phyloP scores from a whole-genome alignment of 148 eudicot genomes.

The Persicaria maculosa region DNA sequence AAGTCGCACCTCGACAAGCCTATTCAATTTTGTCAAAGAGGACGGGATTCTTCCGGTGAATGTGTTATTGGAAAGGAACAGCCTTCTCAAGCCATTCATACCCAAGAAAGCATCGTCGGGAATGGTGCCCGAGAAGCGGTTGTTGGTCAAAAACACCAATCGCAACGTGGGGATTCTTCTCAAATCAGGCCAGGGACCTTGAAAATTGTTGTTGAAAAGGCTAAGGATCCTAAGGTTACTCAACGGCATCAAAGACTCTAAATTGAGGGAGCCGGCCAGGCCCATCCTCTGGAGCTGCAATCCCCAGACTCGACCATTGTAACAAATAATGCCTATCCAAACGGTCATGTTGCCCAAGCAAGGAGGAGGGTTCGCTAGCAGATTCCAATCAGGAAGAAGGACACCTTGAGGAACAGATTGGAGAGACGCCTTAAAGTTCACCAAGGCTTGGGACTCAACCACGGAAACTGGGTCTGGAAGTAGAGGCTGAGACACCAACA shows the following conservation, averaged over 20 bases:
- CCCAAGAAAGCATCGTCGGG: slow-evolving; percentile 60
- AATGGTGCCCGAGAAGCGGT: slow-evolving; percentile 55
- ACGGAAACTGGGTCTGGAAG: not conserved
- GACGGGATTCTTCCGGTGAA: slow-evolving; percentile 58
- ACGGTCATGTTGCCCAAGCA: slow-evolving; percentile 33
- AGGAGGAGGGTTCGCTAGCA: slow-evolving; percentile 39
- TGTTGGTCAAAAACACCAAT: slow-evolving; percentile 46
- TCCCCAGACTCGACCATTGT: slow-evolving; percentile 52
- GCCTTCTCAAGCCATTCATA: slow-evolving; percentile 57
- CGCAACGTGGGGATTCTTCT: slow-evolving; percentile 35
- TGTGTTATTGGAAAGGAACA: slow-evolving; percentile 46
- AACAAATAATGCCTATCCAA: slow-evolving; percentile 65
- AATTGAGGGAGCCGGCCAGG: slow-evolving; percentile 47
- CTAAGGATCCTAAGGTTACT: slow-evolving; percentile 47
- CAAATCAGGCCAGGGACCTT: slow-evolving; percentile 53
- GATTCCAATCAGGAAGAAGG: slow-evolving; percentile 43
- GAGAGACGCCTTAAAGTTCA: slow-evolving; percentile 48
- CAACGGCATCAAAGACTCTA: slow-evolving; percentile 38
- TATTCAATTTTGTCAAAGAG: slow-evolving; percentile 39
- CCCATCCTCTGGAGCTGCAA: slow-evolving; percentile 57
- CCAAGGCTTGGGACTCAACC: slow-evolving; percentile 35
- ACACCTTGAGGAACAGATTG: slow-evolving; percentile 11
- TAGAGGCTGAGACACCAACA: slow-evolving; percentile 1
- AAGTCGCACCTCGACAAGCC: slow-evolving; percentile 47
- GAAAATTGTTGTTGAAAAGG: slow-evolving; percentile 50